These are phyloP conservation scores for Microdochium paspali DNA, from an alignment of 2,329 filamentous ascomycete species.

Conservation along the genomic window DNA sequence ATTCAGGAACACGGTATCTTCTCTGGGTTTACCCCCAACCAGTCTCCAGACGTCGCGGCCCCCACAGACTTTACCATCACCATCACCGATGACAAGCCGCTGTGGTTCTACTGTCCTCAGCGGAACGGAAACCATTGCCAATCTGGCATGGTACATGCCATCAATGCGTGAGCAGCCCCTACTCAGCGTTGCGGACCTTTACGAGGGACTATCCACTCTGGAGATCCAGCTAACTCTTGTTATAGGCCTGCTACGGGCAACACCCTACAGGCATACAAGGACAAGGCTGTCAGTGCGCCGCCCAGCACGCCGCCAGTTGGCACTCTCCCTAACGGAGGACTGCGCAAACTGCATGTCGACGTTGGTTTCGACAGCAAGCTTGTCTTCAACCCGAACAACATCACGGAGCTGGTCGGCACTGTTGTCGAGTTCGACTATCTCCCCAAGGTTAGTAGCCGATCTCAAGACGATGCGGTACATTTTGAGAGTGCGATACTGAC, in stretches of 20 bases:
- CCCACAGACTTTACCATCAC: conserved; percentile 32
- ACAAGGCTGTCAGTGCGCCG: conserved; percentile 11
- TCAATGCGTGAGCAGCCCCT: conserved; percentile 23
- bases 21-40: conserved; percentile 28
- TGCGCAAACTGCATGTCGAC: conserved; percentile 21
- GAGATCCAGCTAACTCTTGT: neutral
- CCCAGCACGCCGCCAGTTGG: conserved; percentile 18
- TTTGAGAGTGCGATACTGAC: neutral
- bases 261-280: conserved; percentile 23
- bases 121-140: conserved; percentile 33
- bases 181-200: neutral
- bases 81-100: conserved; percentile 32
- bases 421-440: conserved; percentile 24
- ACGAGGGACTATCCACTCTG: neutral
- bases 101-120: conserved; percentile 39
- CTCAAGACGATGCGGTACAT: no score
- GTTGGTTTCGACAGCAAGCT: conserved; percentile 21
- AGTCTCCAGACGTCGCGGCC: conserved; percentile 16
- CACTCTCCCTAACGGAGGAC: conserved; percentile 20
- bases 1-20: conserved; percentile 27
- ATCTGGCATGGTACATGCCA: conserved; percentile 26
- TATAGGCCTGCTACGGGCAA: conserved; percentile 19
- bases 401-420: conserved; percentile 21
- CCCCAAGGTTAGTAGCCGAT: conserved; percentile 12
- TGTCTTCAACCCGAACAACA: conserved; percentile 22